These are phyloP conservation scores for Alternaria triticimaculans DNA, from an alignment of 2,329 filamentous ascomycete species.

Conservation along the genomic window DNA sequence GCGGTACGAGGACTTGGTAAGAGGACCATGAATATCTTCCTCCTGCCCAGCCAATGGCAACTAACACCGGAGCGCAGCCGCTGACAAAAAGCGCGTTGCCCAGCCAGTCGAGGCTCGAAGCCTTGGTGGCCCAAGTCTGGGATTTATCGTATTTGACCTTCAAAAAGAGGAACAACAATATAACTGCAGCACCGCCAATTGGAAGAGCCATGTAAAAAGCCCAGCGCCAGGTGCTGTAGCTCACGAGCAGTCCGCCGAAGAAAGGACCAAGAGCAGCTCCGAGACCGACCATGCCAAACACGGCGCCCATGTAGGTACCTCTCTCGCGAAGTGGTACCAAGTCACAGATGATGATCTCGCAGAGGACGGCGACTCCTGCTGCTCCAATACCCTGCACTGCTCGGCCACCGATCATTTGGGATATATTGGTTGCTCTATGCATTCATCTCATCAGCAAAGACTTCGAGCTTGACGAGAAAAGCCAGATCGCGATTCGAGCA, in stretches of 20 bases:
- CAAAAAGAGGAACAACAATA: neutral
- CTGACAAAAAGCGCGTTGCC: neutral
- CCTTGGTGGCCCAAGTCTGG: neutral
- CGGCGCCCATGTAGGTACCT: conserved; percentile 43
- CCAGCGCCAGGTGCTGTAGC: conserved; percentile 51
- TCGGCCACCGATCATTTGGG: neutral
- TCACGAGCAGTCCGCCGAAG: conserved; percentile 23
- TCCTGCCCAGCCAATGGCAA: neutral
- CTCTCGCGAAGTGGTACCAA: neutral
- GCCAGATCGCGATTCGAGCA: too few species aligned
- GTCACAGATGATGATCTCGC: neutral
- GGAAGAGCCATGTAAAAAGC: conserved; percentile 49
- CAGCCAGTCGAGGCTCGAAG: neutral
- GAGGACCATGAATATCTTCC: neutral
- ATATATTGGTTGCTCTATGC: neutral
- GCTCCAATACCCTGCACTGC: neutral
- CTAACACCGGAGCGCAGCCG: neutral
- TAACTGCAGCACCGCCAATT: conserved; percentile 14
- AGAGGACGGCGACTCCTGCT: neutral
- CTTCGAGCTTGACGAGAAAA: neutral
- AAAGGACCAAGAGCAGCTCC: conserved; percentile 22
- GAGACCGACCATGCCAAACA: conserved; percentile 11
- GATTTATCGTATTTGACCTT: conserved; percentile 15
- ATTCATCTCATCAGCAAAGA: neutral
- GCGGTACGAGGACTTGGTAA: neutral